Evolutionary conservation across 768 basidiomycete species (phyloP), one percentile per base, ranked within the genome.

Genomic region (Nidula microcarpa): DNA sequence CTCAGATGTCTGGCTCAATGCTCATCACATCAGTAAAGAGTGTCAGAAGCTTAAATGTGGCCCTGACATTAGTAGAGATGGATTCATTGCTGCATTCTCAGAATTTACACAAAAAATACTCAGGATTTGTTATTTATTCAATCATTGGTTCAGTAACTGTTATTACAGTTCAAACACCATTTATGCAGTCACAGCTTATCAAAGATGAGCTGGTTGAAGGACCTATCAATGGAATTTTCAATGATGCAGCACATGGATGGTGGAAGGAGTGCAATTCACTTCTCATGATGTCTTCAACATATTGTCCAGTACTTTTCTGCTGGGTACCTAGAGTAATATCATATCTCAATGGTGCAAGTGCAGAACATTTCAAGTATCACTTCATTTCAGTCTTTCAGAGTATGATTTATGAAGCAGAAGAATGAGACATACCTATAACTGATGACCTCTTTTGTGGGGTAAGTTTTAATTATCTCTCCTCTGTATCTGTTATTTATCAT

Each of bases 361-460:
- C 37, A 8, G n/a, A n/a, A 39, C 37, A 39, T 39, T 39, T 8
- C n/a, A n/a, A 8, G n/a, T 8, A 39, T 8, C 37, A 39, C 37
- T 39, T 39, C n/a, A 39, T 39, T 39, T 8, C 37, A 8, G 9
- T 39, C 37, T 39, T 39, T 39, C 9, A 39, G 8, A 39, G 37
- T n/a, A 39, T 39, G 37, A 8, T 39, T 39, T 8, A 8, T 39
- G 37, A 39, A 39, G 37, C 37, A 39, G n/a, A 39, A n/a, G 9
- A 39, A 39, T 8, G 37, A 39, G 37, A n/a, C n/a, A 39, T 39
- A 39, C 9, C 8, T 39, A 8, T 39, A 39, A 14, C 23, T n/a
- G 44, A 46, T 46, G 17, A 18, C 9, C 10, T 10, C 44, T 46
- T 46, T 46, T 8, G 57, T 16, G 60, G 61, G 34, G 63, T 64